phyloP scores from a whole-genome alignment of 176 grass and related monocot genomes.

The Zea mays region DNA sequence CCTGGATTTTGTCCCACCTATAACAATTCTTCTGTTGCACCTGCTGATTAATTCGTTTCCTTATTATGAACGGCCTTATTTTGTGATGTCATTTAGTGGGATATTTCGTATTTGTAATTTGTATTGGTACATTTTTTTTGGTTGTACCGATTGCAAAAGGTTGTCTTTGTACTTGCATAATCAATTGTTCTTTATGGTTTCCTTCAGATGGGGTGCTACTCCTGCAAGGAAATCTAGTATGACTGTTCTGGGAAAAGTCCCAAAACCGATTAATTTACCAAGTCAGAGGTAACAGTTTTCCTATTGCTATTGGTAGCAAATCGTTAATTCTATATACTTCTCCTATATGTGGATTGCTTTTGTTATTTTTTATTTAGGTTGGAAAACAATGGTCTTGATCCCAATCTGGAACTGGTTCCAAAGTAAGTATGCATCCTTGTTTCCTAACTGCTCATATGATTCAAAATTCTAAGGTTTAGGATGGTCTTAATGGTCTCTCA shows the following conservation, averaged over 20 bases:
- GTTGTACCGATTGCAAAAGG: neutral
- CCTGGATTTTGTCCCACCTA: neutral
- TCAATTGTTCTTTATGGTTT: conserved; percentile 12
- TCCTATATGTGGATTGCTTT: conserved; percentile 37
- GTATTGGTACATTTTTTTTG: neutral
- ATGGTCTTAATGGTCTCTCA: conserved; percentile 29
- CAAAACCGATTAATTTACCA: conserved; percentile 96
- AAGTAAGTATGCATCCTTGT: conserved; percentile 60
- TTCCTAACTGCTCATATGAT: conserved; percentile 9
- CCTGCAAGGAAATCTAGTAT: conserved; percentile 90
- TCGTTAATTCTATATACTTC: conserved; percentile 7
- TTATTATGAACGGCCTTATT: neutral
- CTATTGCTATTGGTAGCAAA: neutral
- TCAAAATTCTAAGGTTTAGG: neutral
- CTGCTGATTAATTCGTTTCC: neutral
- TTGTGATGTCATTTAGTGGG: neutral
- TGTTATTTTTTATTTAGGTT: conserved; percentile 65
- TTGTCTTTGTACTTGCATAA: neutral
- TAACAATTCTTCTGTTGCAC: conserved; percentile 1
- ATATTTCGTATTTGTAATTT: conserved; percentile 2
- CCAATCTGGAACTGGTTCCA: conserved; percentile 95
- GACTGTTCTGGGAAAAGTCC: conserved; percentile 97
- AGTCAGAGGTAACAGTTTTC: conserved; percentile 77
- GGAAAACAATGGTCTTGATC: conserved; percentile 96
- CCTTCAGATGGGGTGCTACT: conserved; percentile 71